phyloP scores from a whole-genome alignment of 257 asterid species.

The Gentiana macrophylla region DNA sequence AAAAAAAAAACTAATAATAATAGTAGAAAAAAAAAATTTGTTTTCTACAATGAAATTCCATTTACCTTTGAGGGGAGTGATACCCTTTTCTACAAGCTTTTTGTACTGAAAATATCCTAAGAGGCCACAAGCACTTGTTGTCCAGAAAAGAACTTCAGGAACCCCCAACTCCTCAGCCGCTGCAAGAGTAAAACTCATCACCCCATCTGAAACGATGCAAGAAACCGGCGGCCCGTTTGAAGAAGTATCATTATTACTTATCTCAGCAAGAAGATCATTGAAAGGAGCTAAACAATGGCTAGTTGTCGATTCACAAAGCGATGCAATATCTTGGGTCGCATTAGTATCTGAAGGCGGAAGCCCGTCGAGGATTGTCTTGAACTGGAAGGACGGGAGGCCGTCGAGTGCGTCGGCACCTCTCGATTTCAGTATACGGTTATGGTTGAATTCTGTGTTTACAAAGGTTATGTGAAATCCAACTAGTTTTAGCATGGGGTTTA shows the following conservation, averaged over 20 bases:
- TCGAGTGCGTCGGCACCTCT: conserved; percentile 18
- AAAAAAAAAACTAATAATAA: not conserved
- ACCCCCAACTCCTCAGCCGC: conserved; percentile 25
- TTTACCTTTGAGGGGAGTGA: conserved; percentile 18
- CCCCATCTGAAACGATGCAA: conserved; percentile 19
- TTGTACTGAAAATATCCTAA: conserved; percentile 11
- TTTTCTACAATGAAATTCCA: too few species aligned
- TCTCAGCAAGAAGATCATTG: conserved; percentile 6
- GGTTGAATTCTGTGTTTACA: conserved; percentile 20
- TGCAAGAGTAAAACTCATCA: conserved; percentile 15
- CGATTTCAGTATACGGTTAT: conserved; percentile 16
- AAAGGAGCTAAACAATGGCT: conserved; percentile 14
- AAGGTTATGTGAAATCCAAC: conserved; percentile 27
- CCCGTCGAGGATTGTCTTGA: conserved; percentile 23
- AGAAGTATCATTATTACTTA: conserved; percentile 11
- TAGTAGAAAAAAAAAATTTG: too few species aligned
- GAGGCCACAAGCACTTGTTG: conserved; percentile 14
- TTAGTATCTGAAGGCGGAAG: conserved; percentile 22
- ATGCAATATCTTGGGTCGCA: conserved; percentile 18
- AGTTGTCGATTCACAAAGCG: conserved; percentile 16
- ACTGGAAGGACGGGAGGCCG: conserved; percentile 19
- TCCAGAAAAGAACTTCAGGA: conserved; percentile 18
- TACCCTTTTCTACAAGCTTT: conserved; percentile 17
- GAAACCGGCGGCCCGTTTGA: conserved; percentile 18
- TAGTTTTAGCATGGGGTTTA: conserved; percentile 21